Base-by-base conservation (phyloP, 495 filamentous ascomycete genomes). In the Penicillium chermesinum region DNA sequence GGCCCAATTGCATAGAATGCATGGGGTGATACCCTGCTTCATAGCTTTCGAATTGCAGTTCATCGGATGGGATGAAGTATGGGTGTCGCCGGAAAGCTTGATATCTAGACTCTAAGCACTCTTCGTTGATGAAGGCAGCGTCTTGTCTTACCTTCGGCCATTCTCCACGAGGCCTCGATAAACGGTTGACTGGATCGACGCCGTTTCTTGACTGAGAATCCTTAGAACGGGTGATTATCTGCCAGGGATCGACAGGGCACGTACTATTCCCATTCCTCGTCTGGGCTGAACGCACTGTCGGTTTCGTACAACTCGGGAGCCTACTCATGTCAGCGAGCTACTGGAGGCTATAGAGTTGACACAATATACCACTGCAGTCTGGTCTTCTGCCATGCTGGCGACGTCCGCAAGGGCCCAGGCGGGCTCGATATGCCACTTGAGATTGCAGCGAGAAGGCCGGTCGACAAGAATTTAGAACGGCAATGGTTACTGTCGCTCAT, bases 1-100 rank as follows among this genome's bases (percentile, higher is more conserved):
- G n/a, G n/a, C n/a, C n/a, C n/a, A n/a, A n/a, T n/a, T n/a, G n/a
- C n/a, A n/a, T n/a, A n/a, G n/a, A n/a, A n/a, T n/a, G n/a, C 10
- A 40, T 13, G 19, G 7, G 8, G 6, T 7, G 18, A 17, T 44
- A 44, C 42, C 42, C 42, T 20, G 42, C 42, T 20, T 44, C 58
- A 25, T 55, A 62, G 5, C 52, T 43, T 19, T 62, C 58, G 38
- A 63, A 63, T 38, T 58, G 54, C 13, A 53, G 53, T 14, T 62
- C 58, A 37, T 62, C 58, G 2, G 55, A 62, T 1, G 58, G 58
- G 12, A 52, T 18, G 4, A 52, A 55, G 21, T 51, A 46, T 27
- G 39, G 35, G 12, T 38, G 37, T 3, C 40, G 27, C 10, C 41
- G 14, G 16, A 51, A 22, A 18, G 33, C 35, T 34, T 46, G 41